Evolutionary conservation across 2,329 filamentous ascomycete genomes (phyloP).

Genomic region (Acarospora socialis): DNA sequence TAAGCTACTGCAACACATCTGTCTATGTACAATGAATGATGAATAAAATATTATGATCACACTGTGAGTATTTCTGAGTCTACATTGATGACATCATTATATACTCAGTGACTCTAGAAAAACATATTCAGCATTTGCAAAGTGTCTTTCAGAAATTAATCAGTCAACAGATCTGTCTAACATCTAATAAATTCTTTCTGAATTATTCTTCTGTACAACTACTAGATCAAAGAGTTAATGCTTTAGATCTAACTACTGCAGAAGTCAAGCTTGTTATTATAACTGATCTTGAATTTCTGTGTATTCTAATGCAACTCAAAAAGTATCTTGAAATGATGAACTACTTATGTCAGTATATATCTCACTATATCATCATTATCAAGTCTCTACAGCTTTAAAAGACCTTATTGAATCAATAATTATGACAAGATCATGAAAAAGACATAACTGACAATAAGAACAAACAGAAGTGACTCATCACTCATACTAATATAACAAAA

Average conservation of each 20-base stretch:
- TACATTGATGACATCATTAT: slow-evolving; percentile 8
- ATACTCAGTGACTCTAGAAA: background rate
- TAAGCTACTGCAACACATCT: too few relatives aligned
- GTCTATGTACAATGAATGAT: slow-evolving; percentile 3
- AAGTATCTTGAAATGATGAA: slow-evolving; percentile 4
- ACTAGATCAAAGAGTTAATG: slow-evolving; percentile 4
- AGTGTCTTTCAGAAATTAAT: background rate
- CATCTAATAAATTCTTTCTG: slow-evolving; percentile 3
- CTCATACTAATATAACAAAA: background rate
- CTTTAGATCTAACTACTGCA: background rate
- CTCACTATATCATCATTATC: slow-evolving; percentile 1
- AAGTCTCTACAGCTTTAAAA: slow-evolving; percentile 2
- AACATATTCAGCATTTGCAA: slow-evolving; percentile 2
- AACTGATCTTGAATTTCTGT: background rate
- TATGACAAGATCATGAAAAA: background rate
- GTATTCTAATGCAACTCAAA: slow-evolving; percentile 1
- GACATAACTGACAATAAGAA: background rate
- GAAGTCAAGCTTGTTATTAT: slow-evolving; percentile 4
- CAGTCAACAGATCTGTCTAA: background rate
- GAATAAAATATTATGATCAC: background rate
- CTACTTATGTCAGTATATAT: slow-evolving; percentile 3
- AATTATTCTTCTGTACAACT: slow-evolving; percentile 4
- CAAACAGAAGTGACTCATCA: background rate
- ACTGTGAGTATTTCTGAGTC: slow-evolving; percentile 1
- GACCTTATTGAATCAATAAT: background rate